These are phyloP conservation scores for Aotearoamyces nothofagi DNA, from an alignment of 2,329 filamentous ascomycete species.

Conservation along the genomic window DNA sequence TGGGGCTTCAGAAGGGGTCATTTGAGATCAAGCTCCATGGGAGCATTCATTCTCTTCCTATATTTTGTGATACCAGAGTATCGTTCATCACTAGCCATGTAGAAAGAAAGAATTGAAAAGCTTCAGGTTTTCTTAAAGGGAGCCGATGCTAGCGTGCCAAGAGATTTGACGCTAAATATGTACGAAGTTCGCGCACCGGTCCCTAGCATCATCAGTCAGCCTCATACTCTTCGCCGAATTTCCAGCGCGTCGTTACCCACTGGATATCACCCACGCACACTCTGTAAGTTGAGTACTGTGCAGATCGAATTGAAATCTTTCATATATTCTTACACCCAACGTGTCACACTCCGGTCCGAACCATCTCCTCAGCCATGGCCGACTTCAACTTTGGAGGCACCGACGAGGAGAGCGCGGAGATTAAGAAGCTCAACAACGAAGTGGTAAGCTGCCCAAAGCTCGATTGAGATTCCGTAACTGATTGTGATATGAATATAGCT, in stretches of 20 bases:
- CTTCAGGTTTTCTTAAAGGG: constrained; percentile 1
- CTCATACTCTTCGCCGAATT: too few species aligned
- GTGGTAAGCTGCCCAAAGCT: constrained; percentile 55
- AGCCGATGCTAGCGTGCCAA: constrained; percentile 4
- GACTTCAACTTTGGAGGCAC: constrained; percentile 60
- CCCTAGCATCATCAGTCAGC: too few species aligned
- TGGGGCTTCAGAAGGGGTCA: constrained; percentile 44
- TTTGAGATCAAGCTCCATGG: constrained; percentile 39
- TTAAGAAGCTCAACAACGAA: constrained; percentile 63
- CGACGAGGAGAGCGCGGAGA: constrained; percentile 70
- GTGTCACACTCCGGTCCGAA: too few species aligned
- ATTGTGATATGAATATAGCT: constrained; percentile 10
- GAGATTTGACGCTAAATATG: constrained; percentile 1
- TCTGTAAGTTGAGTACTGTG: too few species aligned
- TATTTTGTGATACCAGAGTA: constrained; percentile 37
- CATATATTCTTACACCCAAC: too few species aligned
- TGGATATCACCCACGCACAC: too few species aligned
- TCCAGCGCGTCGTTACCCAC: too few species aligned
- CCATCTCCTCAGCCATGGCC: constrained; percentile 48
- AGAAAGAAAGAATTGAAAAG: constrained; percentile 16
- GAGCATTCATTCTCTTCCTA: constrained; percentile 56
- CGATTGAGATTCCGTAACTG: too few species aligned
- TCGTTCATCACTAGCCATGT: constrained; percentile 44
- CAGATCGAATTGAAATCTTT: too few species aligned
- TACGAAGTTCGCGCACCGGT: too few species aligned